These are phyloP conservation scores for Corynespora cassiicola DNA, from an alignment of 2,329 filamentous ascomycete genomes.

Conservation along the genomic window DNA sequence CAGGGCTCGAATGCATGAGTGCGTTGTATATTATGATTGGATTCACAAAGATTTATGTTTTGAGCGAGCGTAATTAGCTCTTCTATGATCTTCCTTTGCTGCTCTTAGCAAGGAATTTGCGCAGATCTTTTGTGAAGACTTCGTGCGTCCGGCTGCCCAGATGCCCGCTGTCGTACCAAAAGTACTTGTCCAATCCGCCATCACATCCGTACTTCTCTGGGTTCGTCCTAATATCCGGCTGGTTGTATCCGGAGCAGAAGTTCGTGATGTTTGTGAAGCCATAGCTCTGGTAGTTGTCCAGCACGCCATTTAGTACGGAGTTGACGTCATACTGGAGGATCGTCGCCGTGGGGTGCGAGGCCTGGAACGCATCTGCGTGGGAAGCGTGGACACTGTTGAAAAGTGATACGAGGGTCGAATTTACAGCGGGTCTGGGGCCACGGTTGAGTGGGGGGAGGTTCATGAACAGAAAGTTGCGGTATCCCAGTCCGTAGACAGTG, in stretches of 20 bases:
- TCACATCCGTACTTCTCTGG: constrained; percentile 55
- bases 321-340: constrained; percentile 56
- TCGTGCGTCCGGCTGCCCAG: constrained; percentile 52
- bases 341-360: constrained; percentile 37
- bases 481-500: constrained; percentile 52
- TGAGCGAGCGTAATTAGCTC: too few species aligned
- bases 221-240: constrained; percentile 52
- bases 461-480: constrained; percentile 56
- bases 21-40: too few species aligned
- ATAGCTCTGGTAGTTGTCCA: constrained; percentile 50
- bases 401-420: constrained; percentile 52
- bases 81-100: too few species aligned
- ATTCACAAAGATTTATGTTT: too few species aligned
- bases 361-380: constrained; percentile 44
- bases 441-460: constrained; percentile 60
- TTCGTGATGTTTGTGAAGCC: constrained; percentile 55
- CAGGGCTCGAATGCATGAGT: too few species aligned
- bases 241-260: constrained; percentile 54
- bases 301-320: constrained; percentile 47
- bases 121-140: constrained; percentile 39
- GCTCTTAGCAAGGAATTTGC: constrained; percentile 29
- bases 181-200: constrained; percentile 50
- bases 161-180: constrained; percentile 59
- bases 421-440: constrained; percentile 51
- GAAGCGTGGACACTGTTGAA: constrained; percentile 51